phyloP scores from a whole-genome alignment of 2,329 filamentous ascomycete genomes.

The Corynespora cassiicola region DNA sequence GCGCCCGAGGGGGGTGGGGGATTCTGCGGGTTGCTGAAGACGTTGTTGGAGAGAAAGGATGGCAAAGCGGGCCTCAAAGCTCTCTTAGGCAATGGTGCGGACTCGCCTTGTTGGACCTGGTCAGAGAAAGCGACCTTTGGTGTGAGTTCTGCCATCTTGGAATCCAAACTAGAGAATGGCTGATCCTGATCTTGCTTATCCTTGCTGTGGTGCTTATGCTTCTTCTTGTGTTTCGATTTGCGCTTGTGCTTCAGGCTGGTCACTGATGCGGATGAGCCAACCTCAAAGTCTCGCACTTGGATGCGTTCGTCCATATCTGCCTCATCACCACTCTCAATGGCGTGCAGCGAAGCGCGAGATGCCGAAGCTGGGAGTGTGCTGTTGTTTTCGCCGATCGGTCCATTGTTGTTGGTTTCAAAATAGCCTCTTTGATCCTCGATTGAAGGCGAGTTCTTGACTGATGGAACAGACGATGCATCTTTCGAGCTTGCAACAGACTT shows the following conservation, averaged over 20 bases:
- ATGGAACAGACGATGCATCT: constrained; percentile 60
- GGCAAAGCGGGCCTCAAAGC: constrained; percentile 66
- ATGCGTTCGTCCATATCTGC: constrained; percentile 56
- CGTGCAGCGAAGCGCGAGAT: constrained; percentile 45
- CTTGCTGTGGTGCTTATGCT: constrained; percentile 51
- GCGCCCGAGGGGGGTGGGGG: constrained; percentile 37
- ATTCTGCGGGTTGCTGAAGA: constrained; percentile 62
- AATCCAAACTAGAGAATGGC: no score
- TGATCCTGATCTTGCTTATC: constrained; percentile 30
- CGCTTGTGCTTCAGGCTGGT: constrained; percentile 48
- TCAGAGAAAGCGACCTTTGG: constrained; percentile 50
- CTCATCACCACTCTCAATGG: constrained; percentile 61
- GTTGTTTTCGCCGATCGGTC: no score
- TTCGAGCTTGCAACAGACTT: constrained; percentile 79
- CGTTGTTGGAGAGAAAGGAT: constrained; percentile 73
- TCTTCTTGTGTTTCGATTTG: constrained; percentile 55
- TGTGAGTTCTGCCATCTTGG: constrained; percentile 14
- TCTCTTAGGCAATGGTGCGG: constrained; percentile 54
- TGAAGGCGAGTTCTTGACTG: constrained; percentile 55
- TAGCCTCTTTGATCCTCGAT: constrained; percentile 46
- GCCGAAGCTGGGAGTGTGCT: no score
- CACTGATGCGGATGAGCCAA: constrained; percentile 39
- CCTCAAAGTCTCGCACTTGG: constrained; percentile 57
- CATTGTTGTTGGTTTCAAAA: constrained; percentile 40
- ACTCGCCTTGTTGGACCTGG: constrained; percentile 32